Conservation (phyloP, 257 asterid genomes). For the Solanum corneliomulleri region DNA sequence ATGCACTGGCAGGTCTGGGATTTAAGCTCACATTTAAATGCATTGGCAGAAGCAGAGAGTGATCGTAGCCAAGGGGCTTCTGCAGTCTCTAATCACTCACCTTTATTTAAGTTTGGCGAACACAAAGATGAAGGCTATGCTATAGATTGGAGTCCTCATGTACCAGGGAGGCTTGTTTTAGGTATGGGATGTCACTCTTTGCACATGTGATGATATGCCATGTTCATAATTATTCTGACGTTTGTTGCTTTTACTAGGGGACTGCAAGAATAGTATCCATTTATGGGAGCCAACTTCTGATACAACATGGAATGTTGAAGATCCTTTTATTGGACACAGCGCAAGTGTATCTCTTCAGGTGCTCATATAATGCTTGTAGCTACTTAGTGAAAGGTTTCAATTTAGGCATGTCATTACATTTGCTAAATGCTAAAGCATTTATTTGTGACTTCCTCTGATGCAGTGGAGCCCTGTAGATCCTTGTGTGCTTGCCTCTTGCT, state of each 20-base stretch:
- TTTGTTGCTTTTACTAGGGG: conserved; percentile 32
- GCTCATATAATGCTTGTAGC: neutral
- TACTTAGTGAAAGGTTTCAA: too few relatives aligned
- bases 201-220: neutral
- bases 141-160: conserved; percentile 89
- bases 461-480: conserved; percentile 98
- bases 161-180: conserved; percentile 76
- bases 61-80: conserved; percentile 34
- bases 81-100: conserved; percentile 43
- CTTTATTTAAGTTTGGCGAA: conserved; percentile 56
- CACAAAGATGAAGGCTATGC: conserved; percentile 97
- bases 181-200: conserved; percentile 21
- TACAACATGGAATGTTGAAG: conserved; percentile 65
- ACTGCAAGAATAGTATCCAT: conserved; percentile 73
- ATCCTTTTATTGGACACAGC: conserved; percentile 27
- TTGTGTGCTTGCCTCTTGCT: conserved; percentile 72
- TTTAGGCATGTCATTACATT: neutral
- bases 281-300: conserved; percentile 88
- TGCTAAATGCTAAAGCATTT: neutral
- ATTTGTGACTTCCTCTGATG: conserved; percentile 1
- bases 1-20: conserved; percentile 72
- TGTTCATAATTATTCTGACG: neutral
- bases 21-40: conserved; percentile 61
- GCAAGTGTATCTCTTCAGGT: conserved; percentile 89
- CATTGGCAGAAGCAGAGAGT: conserved; percentile 43